Base-by-base conservation (phyloP, 306 rosid species). In the Acacia acuminata region DNA sequence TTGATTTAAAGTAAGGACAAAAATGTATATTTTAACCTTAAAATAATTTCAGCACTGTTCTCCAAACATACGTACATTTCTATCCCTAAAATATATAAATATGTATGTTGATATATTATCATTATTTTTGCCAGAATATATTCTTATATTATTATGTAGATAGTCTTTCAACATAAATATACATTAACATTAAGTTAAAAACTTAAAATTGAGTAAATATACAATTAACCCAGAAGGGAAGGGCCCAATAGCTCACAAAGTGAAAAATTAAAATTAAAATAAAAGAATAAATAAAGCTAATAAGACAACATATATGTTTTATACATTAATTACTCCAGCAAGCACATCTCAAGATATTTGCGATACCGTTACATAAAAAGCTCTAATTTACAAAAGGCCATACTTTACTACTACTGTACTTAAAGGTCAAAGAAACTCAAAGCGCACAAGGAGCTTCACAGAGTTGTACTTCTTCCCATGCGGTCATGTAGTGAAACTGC, bases 401-500 rank as follows among this genome's bases (percentile, higher is more conserved):
- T 81, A 76, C 30, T n/a, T 2, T 3, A 51, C 30, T 22, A 22
- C 66, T 24, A 60, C 85, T 42, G 75, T 43, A 70, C 73, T 38
- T 50, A 69, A 45, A 66, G 40, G 34, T 90, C 87, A 93, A 74
- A 51, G 72, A 61, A 92, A 91, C 64, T 90, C 98, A 74, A 96
- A 94, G 76, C 92, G 90, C 94, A 96, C 90, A 36, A 96, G 97
- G 81, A 96, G 97, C 93, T 88, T 96, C 12, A 96, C 99, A 14
- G 91, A 77, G 42, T 77, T 45, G 95, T 91, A 96, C 89, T 82
- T 86, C 10, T 88, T 87, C 68, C 99, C 89, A 91, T 91, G 4
- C 20, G 82, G 86, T 58, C 8, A 67, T 88, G 85, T 43, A 96
- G 84, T 1, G 94, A 77, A 79, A 96, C 86, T 3, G 98, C 89